Conservation (phyloP, 1,284 basidiomycete genomes). For the Coriolopsis trogii region DNA sequence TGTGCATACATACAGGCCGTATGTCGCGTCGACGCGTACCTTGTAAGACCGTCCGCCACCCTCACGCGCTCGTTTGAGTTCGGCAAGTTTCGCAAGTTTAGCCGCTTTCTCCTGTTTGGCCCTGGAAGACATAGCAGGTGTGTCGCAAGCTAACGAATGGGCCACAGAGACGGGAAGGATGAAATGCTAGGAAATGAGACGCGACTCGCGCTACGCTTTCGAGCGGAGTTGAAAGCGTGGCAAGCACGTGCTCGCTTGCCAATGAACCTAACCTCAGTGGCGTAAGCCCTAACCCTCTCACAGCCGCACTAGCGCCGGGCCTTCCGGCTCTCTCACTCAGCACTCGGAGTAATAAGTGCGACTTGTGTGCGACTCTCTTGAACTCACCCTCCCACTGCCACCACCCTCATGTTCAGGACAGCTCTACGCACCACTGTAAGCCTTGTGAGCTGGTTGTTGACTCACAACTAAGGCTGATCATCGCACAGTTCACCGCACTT, state of each 20-base stretch:
- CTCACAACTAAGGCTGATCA: background rate
- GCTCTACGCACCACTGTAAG: conserved; percentile 48
- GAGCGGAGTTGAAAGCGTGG: conserved; percentile 43
- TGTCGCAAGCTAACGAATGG: background rate
- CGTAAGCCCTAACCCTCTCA: conserved; percentile 20
- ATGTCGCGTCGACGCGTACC: conserved; percentile 28
- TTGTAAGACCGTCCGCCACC: conserved; percentile 40
- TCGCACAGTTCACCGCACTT: conserved; percentile 18
- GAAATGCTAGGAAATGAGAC: conserved; percentile 12
- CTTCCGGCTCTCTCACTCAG: conserved; percentile 21
- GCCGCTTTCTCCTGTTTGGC: conserved; percentile 31
- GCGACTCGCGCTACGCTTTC: conserved; percentile 33
- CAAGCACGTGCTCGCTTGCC: conserved; percentile 15
- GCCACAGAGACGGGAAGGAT: background rate
- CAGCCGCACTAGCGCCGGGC: too few relatives aligned
- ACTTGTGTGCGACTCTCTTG: background rate
- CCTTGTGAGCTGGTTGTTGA: background rate
- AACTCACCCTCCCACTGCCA: conserved; percentile 21
- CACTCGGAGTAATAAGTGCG: conserved; percentile 13
- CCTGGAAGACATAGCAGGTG: conserved; percentile 5
- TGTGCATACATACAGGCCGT: background rate
- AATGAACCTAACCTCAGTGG: conserved; percentile 15
- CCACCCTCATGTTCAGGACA: conserved; percentile 48
- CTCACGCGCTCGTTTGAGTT: conserved; percentile 39
- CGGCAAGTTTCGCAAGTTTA: conserved; percentile 37